phyloP scores from a whole-genome alignment of 2,329 filamentous ascomycete genomes.

The Fonsecaea monophora region DNA sequence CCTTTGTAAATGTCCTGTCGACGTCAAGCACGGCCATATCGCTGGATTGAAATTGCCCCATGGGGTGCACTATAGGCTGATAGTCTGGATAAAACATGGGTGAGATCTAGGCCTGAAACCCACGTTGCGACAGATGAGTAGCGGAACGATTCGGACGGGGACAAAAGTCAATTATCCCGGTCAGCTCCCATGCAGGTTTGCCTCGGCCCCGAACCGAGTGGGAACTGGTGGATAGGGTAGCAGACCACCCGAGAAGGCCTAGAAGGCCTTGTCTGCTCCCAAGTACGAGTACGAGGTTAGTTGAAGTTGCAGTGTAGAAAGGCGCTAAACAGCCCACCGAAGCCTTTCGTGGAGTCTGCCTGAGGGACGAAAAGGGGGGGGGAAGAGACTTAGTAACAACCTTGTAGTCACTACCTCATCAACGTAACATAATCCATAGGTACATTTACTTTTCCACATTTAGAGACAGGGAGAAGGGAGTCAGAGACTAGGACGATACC shows the following conservation, averaged over 20 bases:
- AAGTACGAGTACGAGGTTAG: not conserved
- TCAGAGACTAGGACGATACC: not conserved
- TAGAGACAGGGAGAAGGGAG: not conserved
- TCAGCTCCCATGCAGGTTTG: not conserved
- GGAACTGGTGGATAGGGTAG: not conserved
- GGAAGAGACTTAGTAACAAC: not conserved
- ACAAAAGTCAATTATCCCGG: too few species aligned
- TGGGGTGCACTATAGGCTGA: not conserved
- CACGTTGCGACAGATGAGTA: not conserved
- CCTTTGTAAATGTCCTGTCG: not conserved
- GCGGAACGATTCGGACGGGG: not conserved
- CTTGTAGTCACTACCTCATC: not conserved
- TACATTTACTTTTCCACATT: too few species aligned
- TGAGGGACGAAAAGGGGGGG: not conserved
- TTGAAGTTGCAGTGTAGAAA: not conserved
- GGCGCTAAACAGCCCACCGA: not conserved
- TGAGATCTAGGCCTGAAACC: not conserved
- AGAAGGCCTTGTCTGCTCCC: not conserved
- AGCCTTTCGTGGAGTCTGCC: not conserved
- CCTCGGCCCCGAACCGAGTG: not conserved
- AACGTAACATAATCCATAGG: not conserved
- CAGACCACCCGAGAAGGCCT: not conserved
- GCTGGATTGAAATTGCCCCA: not conserved
- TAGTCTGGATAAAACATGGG: not conserved
- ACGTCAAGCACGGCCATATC: not conserved